These are phyloP conservation scores for Sugiyamaella novakii DNA, from an alignment of 1,139 yeast genomes.

Conservation along the genomic window DNA sequence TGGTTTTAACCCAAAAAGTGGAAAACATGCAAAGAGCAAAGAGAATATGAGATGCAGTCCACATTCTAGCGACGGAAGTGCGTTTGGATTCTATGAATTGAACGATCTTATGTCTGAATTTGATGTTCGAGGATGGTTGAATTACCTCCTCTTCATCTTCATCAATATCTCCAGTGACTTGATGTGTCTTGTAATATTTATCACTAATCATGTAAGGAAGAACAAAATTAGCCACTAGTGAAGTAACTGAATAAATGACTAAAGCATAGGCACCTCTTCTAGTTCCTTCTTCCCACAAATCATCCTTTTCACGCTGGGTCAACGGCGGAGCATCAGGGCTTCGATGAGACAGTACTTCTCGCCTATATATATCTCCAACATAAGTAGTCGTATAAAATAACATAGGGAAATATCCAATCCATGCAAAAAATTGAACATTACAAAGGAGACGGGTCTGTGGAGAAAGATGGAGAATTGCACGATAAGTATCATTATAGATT, in stretches of 20 bases:
- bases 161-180: constrained; percentile 16
- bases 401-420: constrained; percentile 46
- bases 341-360: constrained; percentile 28
- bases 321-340: constrained; percentile 27
- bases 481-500: constrained; percentile 36
- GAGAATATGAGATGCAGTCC: constrained; percentile 41
- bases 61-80: constrained; percentile 32
- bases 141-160: constrained; percentile 5
- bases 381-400: constrained; percentile 45
- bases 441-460: constrained; percentile 38
- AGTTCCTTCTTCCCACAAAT: constrained; percentile 36
- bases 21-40: constrained; percentile 40
- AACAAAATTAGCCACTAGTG: constrained; percentile 40
- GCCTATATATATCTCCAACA: constrained; percentile 45
- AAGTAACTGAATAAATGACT: constrained; percentile 41
- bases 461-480: constrained; percentile 43
- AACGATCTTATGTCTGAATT: background rate
- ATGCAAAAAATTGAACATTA: constrained; percentile 42
- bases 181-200: constrained; percentile 22
- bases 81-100: constrained; percentile 8
- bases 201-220: constrained; percentile 37
- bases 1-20: constrained; percentile 37
- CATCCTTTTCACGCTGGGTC: constrained; percentile 26
- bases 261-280: constrained; percentile 45
- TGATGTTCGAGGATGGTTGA: background rate